These are phyloP conservation scores for Cladosporium austrohemisphaericum DNA, from an alignment of 2,329 filamentous ascomycete species.

Conservation along the genomic window DNA sequence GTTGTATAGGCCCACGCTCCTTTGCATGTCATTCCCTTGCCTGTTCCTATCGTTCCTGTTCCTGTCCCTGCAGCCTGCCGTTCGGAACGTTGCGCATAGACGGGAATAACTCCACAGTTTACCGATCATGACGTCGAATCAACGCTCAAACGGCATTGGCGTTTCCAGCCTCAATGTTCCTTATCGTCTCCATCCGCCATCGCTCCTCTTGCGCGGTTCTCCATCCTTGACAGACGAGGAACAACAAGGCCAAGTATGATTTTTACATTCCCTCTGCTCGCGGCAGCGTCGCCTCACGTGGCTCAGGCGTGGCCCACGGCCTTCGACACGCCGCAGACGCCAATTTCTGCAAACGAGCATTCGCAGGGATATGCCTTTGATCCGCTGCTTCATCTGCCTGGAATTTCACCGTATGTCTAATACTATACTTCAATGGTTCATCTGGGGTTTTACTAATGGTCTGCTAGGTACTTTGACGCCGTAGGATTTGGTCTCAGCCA, in stretches of 20 bases:
- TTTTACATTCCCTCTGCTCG: neutral
- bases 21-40: too few species aligned
- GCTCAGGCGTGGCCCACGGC: constrained; percentile 5
- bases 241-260: constrained; percentile 4
- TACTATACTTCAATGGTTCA: neutral
- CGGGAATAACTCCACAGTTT: too few species aligned
- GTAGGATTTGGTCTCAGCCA: constrained; percentile 29
- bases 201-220: neutral
- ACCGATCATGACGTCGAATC: constrained; percentile 1
- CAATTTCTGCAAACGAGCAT: constrained; percentile 9
- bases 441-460: neutral
- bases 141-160: constrained; percentile 1
- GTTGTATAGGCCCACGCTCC: too few species aligned
- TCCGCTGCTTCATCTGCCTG: constrained; percentile 52
- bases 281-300: constrained; percentile 1
- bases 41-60: too few species aligned
- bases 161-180: neutral
- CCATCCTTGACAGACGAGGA: neutral
- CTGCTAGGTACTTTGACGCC: constrained; percentile 49
- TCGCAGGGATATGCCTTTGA: constrained; percentile 41
- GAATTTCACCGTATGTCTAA: constrained; percentile 45
- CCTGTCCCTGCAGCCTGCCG: neutral
- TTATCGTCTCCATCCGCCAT: too few species aligned
- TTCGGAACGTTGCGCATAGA: too few species aligned
- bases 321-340: constrained; percentile 10